These are phyloP conservation scores for Quillaja saponaria DNA, from an alignment of 306 rosid species.

Conservation along the genomic window DNA sequence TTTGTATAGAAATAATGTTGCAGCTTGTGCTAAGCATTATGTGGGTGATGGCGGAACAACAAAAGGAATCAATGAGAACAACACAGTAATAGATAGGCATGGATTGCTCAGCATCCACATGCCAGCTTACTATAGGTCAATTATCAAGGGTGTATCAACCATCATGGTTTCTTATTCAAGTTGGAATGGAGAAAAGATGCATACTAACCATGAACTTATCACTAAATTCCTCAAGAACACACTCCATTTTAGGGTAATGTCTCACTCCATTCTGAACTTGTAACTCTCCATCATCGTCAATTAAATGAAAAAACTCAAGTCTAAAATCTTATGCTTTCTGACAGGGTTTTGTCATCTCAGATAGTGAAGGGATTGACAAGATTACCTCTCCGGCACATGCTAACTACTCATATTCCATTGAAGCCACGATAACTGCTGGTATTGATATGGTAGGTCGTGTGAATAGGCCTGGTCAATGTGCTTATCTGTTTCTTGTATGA, in stretches of 20 bases:
- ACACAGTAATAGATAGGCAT: slow-evolving; percentile 36
- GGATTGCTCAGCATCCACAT: slow-evolving; percentile 43
- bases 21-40: slow-evolving; percentile 45
- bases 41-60: slow-evolving; percentile 51
- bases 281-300: not conserved
- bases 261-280: not conserved
- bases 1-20: slow-evolving; percentile 37
- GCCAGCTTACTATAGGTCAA: slow-evolving; percentile 36
- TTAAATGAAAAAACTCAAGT: not conserved
- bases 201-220: slow-evolving; percentile 39
- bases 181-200: slow-evolving; percentile 54
- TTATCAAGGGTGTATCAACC: slow-evolving; percentile 48
- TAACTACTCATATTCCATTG: slow-evolving; percentile 42
- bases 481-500: slow-evolving; percentile 1
- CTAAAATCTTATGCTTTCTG: not conserved
- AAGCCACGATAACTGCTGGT: slow-evolving; percentile 49
- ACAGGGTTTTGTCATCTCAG: slow-evolving; percentile 57
- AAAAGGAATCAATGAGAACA: slow-evolving; percentile 39
- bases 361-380: slow-evolving; percentile 51
- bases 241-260: slow-evolving; percentile 41
- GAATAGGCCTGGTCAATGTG: not conserved
- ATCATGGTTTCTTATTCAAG: slow-evolving; percentile 54
- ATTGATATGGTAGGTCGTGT: slow-evolving; percentile 47
- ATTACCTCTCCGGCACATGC: slow-evolving; percentile 48
- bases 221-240: slow-evolving; percentile 44